These are phyloP conservation scores for Domatiomyces globalis DNA, from an alignment of 2,329 filamentous ascomycete genomes.

Conservation along the genomic window DNA sequence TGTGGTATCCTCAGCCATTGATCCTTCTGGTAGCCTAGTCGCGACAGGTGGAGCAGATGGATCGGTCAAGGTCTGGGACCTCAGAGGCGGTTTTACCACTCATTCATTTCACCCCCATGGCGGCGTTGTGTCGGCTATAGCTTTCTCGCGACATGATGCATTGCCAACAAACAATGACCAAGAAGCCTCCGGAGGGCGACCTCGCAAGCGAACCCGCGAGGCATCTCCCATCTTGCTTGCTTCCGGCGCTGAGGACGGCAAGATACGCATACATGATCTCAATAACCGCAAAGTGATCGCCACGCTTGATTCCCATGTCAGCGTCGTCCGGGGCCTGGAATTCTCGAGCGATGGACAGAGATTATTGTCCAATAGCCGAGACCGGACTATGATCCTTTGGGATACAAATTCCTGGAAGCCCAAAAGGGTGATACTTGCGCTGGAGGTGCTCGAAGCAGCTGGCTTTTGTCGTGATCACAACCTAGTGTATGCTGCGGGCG, in stretches of 20 bases:
- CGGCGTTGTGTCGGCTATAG: constrained; percentile 76
- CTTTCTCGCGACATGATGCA: constrained; percentile 58
- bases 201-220: constrained; percentile 27
- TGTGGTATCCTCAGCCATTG: constrained; percentile 71
- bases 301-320: constrained; percentile 80
- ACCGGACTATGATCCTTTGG: constrained; percentile 92
- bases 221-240: constrained; percentile 51
- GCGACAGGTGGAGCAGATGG: constrained; percentile 91
- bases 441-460: constrained; percentile 72
- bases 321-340: constrained; percentile 76
- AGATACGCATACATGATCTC: constrained; percentile 81
- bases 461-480: constrained; percentile 61
- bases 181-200: constrained; percentile 25
- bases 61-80: constrained; percentile 92
- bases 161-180: constrained; percentile 4
- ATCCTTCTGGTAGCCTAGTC: constrained; percentile 74
- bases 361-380: constrained; percentile 71
- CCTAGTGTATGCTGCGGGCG: constrained; percentile 70
- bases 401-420: constrained; percentile 73
- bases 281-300: constrained; percentile 66
- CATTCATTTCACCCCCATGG: constrained; percentile 92
- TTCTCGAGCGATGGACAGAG: constrained; percentile 62
- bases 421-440: constrained; percentile 63
- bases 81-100: constrained; percentile 70
- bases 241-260: constrained; percentile 87